These are phyloP conservation scores for Hypomontagnella monticulosa DNA, from an alignment of 495 filamentous ascomycete species.

Conservation along the genomic window DNA sequence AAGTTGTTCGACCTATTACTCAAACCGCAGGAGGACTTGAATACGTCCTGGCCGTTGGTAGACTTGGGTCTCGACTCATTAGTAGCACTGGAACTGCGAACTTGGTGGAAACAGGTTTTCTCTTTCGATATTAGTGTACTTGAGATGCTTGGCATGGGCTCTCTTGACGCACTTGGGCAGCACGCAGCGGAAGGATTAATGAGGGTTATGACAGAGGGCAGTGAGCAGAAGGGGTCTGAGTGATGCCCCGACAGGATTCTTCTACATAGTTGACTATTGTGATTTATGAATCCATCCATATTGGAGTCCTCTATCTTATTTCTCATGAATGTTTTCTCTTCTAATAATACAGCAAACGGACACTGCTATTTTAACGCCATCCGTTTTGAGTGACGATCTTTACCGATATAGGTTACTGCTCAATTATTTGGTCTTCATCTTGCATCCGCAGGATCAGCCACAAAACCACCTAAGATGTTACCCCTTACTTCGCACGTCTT, in stretches of 20 bases:
- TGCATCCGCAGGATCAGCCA: too few species aligned
- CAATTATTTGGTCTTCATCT: too few species aligned
- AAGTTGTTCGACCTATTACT: constrained; percentile 52
- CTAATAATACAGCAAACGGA: too few species aligned
- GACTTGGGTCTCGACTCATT: constrained; percentile 57
- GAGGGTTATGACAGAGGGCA: constrained; percentile 15
- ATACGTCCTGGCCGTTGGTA: constrained; percentile 46
- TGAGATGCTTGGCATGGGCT: not conserved
- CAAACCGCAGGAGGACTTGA: constrained; percentile 53
- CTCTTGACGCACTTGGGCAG: not conserved
- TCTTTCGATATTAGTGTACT: constrained; percentile 43
- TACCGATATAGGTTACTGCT: too few species aligned
- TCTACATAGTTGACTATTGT: not conserved
- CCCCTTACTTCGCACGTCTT: too few species aligned
- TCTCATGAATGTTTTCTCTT: too few species aligned
- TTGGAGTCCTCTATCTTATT: too few species aligned
- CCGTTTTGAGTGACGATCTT: too few species aligned
- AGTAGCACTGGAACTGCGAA: constrained; percentile 59
- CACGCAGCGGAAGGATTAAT: constrained; percentile 2
- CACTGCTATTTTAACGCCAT: too few species aligned
- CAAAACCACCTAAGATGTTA: too few species aligned
- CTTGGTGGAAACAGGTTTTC: constrained; percentile 54
- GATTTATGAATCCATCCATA: too few species aligned
- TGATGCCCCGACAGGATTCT: not conserved
- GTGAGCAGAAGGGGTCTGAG: constrained; percentile 19